Evolutionary conservation across 129 eudicot species (phyloP), one percentile per base, ranked within the genome.

Genomic region (Tagetes patula): DNA sequence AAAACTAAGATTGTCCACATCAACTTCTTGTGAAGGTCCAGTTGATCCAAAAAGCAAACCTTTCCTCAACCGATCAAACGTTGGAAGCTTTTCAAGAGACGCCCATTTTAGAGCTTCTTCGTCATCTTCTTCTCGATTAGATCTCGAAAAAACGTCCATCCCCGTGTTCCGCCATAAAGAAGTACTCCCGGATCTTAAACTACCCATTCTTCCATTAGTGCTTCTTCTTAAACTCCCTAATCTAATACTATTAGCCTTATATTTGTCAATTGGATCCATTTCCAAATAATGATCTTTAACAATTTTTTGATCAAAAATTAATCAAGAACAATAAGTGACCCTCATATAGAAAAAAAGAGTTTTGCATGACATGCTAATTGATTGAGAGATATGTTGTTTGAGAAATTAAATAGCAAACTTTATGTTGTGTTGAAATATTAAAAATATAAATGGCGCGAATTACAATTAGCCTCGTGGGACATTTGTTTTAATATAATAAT

Each of bases 31-130:
- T 0, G 75, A 33, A 5, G 67, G 85, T 27, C 96, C 96, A 3
- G 64, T 52, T 36, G 90, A 85, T 63, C 87, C 91, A 43, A 71
- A 49, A 4, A 91, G 70, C 56, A 91, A 65, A 4, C 97, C 97
- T 77, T 74, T 91, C 68, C 74, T 88, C 11, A 91, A 59, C 13
- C 97, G 88, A 68, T 84, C 91, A 37, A 78, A 91, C 6, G 96
- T 91, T 0, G 97, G 97, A 27, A 88, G 82, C 65, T 80, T 91
- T 65, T 91, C 96, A 0, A 91, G 82, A 4, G 96, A 83, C 49
- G 96, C 97, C 97, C 97, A 91, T 71, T 83, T 88, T 1, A 91
- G 81, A 42, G 96, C 91, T 58, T 86, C 97, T 80, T 91, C 97
- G 49, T 91, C 97, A 42, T 91, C 87, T 71, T 91, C 92, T 14